Base-by-base conservation (phyloP, 345 rosid species). In the Jatropha curcas region DNA sequence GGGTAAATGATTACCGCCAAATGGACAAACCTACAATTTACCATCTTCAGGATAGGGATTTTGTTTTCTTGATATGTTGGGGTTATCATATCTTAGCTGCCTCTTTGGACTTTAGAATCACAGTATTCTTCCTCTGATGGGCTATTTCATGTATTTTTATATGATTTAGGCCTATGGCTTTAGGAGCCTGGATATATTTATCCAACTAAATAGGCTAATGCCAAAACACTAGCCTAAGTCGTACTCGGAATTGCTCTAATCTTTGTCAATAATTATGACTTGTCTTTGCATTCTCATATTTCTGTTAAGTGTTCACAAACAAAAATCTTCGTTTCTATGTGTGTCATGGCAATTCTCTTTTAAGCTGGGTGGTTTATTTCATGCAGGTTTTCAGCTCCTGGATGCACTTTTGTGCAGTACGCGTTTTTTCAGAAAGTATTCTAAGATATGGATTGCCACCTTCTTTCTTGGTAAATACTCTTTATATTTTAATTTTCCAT, bases 321-420 rank as follows among this genome's bases (percentile, higher is more conserved):
- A 10, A 16, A 14, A 24, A 60, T 68, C 25, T 17, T 56, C 5
- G 76, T 52, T 68, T 50, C 50, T 60, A 34, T 61, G 35, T 43
- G 9, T 66, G 34, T 25, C 60, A 11, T 55, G 34, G 46, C 62
- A 35, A 14, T 35, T 52, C 48, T 68, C 7, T 52, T 64, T 33
- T 20, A 62, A 71, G 73, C 58, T 19, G 41, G 45, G 53, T 60
- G 55, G 56, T 51, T 71, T 67, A 43, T 43, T 20, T 28, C 51
- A 37, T 88, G 82, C 84, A 96, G 98, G 97, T 93, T 82, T 96
- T 96, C 78, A 91, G 91, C 83, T 89, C 97, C 13, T 96, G 97
- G 98, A 96, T 96, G 99, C 99, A 96, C 82, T 96, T 96, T 72
- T 96, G 97, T 87, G 98, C 97, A 75, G 91, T 96, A n/a, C 96